These are phyloP conservation scores for Atalantia buxifolia DNA, from an alignment of 345 rosid species.

Conservation along the genomic window DNA sequence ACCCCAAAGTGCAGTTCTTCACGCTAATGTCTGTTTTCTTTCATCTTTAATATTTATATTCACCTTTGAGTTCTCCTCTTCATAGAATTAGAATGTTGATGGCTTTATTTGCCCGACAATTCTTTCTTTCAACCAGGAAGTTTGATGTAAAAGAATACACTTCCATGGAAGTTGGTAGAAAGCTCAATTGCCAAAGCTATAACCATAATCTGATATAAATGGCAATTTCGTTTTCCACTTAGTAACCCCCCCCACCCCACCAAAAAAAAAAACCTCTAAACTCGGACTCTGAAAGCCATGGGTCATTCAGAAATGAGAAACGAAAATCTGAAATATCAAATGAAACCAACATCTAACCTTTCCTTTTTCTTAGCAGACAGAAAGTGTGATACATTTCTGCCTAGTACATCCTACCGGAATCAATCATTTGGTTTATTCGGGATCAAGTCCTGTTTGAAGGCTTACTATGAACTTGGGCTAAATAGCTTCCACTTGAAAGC, in stretches of 20 bases:
- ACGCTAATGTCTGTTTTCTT: background rate
- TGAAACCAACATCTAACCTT: background rate
- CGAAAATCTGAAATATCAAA: no score
- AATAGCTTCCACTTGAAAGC: background rate
- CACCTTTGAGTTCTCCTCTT: background rate
- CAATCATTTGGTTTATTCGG: background rate
- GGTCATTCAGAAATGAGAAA: no score
- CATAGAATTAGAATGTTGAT: background rate
- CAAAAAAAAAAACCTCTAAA: no score
- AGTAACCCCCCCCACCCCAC: no score
- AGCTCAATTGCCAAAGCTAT: background rate
- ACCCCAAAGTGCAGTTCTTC: background rate
- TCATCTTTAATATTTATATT: background rate
- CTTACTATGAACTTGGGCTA: background rate
- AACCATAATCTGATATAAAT: background rate
- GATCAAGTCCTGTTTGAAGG: background rate
- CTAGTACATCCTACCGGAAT: no score
- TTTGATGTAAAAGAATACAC: background rate
- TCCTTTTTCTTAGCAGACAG: background rate
- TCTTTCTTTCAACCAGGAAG: background rate
- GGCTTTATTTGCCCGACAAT: background rate
- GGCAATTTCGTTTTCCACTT: no score
- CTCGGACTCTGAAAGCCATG: no score
- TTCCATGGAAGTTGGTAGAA: background rate
- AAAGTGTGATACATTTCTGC: no score